phyloP scores from a whole-genome alignment of 2,329 filamentous ascomycete species.

The Graphilbum fragrans region DNA sequence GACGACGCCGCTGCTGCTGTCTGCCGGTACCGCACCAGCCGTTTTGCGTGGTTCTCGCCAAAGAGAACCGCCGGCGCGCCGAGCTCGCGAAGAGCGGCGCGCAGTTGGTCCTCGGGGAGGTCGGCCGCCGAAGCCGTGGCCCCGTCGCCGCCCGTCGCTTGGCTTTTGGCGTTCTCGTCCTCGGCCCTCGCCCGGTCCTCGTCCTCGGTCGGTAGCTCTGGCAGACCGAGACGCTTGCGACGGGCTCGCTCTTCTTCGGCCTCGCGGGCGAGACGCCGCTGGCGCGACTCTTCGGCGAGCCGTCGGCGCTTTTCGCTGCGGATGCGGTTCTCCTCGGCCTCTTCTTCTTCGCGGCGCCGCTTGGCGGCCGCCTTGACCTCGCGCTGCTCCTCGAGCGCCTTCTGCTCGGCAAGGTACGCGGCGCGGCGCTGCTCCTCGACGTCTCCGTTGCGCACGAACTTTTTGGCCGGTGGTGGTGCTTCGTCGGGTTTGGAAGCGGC shows the following conservation, averaged over 20 bases:
- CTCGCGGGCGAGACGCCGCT: slow-evolving; percentile 58
- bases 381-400: slow-evolving; percentile 58
- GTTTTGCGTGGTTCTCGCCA: slow-evolving; percentile 62
- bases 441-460: slow-evolving; percentile 78
- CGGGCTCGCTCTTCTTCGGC: slow-evolving; percentile 59
- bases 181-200: slow-evolving; percentile 8
- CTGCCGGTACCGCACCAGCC: slow-evolving; percentile 59
- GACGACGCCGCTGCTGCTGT: slow-evolving; percentile 48
- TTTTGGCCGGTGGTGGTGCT: slow-evolving; percentile 33
- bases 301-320: slow-evolving; percentile 73
- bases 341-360: slow-evolving; percentile 81
- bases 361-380: slow-evolving; percentile 61
- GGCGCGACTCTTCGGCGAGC: slow-evolving; percentile 69
- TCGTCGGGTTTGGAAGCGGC: slow-evolving; percentile 21
- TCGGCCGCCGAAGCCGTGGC: slow-evolving; percentile 28
- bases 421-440: slow-evolving; percentile 71
- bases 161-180: slow-evolving; percentile 14
- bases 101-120: slow-evolving; percentile 61
- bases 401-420: slow-evolving; percentile 73
- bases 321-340: slow-evolving; percentile 51
- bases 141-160: not conserved
- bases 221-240: slow-evolving; percentile 67
- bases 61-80: slow-evolving; percentile 68
- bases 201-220: slow-evolving; percentile 46
- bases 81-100: slow-evolving; percentile 53